Evolutionary conservation across 768 basidiomycete species (phyloP), one percentile per base, ranked within the genome.

Genomic region (Fibroporia radiculosa): DNA sequence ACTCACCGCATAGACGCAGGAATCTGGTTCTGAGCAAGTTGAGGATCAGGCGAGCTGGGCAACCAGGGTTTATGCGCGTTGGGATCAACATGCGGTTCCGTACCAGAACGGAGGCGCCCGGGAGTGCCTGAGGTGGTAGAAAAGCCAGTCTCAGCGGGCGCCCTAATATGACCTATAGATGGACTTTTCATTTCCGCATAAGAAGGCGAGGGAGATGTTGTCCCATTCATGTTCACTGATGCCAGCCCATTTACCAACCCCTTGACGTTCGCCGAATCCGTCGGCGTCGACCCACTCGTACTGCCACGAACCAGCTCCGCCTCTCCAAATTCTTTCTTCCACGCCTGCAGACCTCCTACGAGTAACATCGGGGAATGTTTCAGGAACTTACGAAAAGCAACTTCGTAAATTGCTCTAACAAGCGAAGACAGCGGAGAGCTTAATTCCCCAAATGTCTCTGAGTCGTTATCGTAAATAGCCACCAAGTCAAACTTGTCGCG

Each of bases 401-500:
- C 70, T 54, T 84, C 84, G 61, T 75, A 83, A 33, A 96, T 86
- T 2, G 82, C 74, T 8, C 75, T 70, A 43, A 81, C 69, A 19
- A 93, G 73, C 16, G 70, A 59, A 1, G 75, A 69, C n/a, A 86
- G 59, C 0, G 81, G 76, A 0, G 78, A 69, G 8, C 68, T 68
- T 16, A 66, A 61, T 3, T 63, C 60, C 2, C 72, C 74, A 41
- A 78, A 72, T 14, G 68, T 62, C 43, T 74, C 70, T 36, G 87
- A 80, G 24, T 69, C 61, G 40, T 73, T 56, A 61, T 98, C 93
- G 61, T 93, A 93, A 3, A 97, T 67, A 13, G 83, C 87, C 20
- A 99, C 80, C 18, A 93, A 63, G 53, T 96, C 93, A 59, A 88
- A 95, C 54, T 85, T 83, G 56, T 92, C 78, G 31, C 95, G 85